Base-by-base conservation (phyloP, 2,329 filamentous ascomycete species). In the Hypoxylon sp. region DNA sequence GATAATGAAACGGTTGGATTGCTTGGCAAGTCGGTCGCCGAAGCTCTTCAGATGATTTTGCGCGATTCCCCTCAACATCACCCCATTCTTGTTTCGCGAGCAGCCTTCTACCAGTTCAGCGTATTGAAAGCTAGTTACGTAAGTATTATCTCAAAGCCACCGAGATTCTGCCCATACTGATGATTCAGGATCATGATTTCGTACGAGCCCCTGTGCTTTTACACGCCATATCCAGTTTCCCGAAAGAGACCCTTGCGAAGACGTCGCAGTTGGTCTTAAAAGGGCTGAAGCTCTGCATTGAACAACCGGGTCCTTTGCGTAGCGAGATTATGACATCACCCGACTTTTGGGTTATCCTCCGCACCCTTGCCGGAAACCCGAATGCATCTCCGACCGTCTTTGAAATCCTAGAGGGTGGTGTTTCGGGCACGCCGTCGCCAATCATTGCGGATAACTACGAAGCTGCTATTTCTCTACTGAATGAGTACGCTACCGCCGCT, bases 401-500 rank as follows among this genome's bases (percentile, higher is more conserved):
- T 78, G 89, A 92, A 60, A 92, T 98, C n/a, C 85, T 98, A 0
- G 92, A 96, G 76, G 90, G 88, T 60, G 90, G 94, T 26, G 89
- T 94, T 1, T 87, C 87, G 11, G 91, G 91, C 13, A 86, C 88
- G n/a, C 91, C 91, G 17, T 90, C 92, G 13, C 92, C 94, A 5
- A 92, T 99, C 55, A 95, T 94, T 66, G 93, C 94, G 24, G 96
- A 98, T 77, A 99, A 99, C 74, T 99, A 98, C 75, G 94, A 98
- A 77, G 91, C 93, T 22, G 92, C 93, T 3, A 91, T 99, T 60
- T 86, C 87, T 31, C 84, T 99, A 22, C 87, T 98, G 24, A 97
- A 97, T 74, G 92, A 95, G 68, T 98, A 98, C 80, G 94, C 96
- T 2, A 92, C 91, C 5, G 91, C 92, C 29, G 94, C 92, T 50